Conservation (phyloP, 495 filamentous ascomycete species). For the Umbilicaria muhlenbergii region DNA sequence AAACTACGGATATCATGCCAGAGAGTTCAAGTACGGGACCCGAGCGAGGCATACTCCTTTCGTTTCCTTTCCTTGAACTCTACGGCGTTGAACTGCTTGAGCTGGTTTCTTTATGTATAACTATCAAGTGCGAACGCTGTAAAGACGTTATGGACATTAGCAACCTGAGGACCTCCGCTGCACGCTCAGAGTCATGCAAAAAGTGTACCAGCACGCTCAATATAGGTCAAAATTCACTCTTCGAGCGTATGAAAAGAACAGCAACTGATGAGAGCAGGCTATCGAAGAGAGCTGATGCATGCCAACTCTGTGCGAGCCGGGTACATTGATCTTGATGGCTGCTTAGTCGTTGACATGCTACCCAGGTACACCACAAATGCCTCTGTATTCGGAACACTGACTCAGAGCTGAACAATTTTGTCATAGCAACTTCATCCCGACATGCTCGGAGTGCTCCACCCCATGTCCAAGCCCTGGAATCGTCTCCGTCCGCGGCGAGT, state of each 20-base stretch:
- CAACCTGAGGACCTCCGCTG: conserved; percentile 35
- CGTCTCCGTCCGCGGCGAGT: conserved; percentile 57
- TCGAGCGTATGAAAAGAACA: not conserved
- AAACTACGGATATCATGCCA: conserved; percentile 25
- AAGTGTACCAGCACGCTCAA: conserved; percentile 60
- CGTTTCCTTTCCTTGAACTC: conserved; percentile 69
- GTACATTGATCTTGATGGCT: conserved; percentile 69
- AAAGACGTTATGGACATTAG: conserved; percentile 60
- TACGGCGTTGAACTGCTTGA: conserved; percentile 72
- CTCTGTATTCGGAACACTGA: not conserved
- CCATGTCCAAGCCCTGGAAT: conserved; percentile 46
- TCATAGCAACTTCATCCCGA: conserved; percentile 60
- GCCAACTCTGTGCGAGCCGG: conserved; percentile 60
- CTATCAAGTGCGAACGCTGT: conserved; percentile 72
- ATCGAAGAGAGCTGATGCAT: conserved; percentile 64
- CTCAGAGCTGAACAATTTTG: not conserved
- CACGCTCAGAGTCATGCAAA: conserved; percentile 40
- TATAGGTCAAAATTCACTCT: conserved; percentile 25
- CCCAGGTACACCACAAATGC: conserved; percentile 38
- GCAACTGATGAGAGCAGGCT: conserved; percentile 24
- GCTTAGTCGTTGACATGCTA: conserved; percentile 63
- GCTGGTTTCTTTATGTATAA: conserved; percentile 49
- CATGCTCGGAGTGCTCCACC: conserved; percentile 68
- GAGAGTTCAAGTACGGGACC: conserved; percentile 14
- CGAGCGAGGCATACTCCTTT: conserved; percentile 60